A percentile compares a stretch with the other conserved stretches of the same genome.
These are phyloP conservation scores for Chamaenerion angustifolium DNA, from an alignment of 345 rosid species.

Conservation along the genomic window DNA sequence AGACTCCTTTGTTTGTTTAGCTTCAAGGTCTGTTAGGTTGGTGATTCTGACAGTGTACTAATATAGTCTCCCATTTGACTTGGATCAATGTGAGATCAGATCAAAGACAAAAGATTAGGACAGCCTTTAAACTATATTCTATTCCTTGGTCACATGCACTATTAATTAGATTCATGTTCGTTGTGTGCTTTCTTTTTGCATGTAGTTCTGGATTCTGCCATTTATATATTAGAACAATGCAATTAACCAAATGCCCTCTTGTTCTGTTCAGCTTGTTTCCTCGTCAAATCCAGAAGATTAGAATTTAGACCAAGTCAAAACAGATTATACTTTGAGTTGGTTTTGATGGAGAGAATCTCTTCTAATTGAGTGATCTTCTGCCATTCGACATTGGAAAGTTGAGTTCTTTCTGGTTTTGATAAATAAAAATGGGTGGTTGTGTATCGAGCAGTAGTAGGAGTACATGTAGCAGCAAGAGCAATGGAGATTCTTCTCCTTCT, in stretches of 20 bases:
- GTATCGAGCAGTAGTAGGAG: conserved; percentile 76
- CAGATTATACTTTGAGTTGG: conserved; percentile 14
- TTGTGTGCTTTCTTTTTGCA: conserved; percentile 24
- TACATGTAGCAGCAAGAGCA: conserved; percentile 66
- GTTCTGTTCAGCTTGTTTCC: conserved; percentile 38
- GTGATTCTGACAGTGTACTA: conserved; percentile 5
- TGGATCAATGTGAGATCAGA: conserved; percentile 21
- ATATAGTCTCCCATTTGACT: conserved; percentile 16
- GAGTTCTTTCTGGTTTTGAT: too few relatives aligned
- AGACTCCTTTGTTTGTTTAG: conserved; percentile 14
- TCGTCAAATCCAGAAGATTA: conserved; percentile 8
- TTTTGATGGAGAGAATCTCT: too few relatives aligned
- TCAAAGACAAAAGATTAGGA: conserved; percentile 29
- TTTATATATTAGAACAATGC: conserved; percentile 20
- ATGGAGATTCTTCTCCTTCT: conserved; percentile 46
- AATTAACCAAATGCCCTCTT: conserved; percentile 24
- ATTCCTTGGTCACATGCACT: conserved; percentile 61
- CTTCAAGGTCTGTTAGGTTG: neutral
- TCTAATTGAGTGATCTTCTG: too few relatives aligned
- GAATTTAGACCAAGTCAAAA: conserved; percentile 34
- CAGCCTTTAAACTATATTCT: conserved; percentile 39
- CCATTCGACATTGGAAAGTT: too few relatives aligned
- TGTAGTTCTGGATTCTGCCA: conserved; percentile 21
- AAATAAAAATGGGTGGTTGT: conserved; percentile 70
- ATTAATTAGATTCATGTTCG: conserved; percentile 22